A percentile compares a stretch with the other conserved stretches of the same genome.
Conservation (phyloP, 176 grass and related monocot species). For the Lolium perenne region DNA sequence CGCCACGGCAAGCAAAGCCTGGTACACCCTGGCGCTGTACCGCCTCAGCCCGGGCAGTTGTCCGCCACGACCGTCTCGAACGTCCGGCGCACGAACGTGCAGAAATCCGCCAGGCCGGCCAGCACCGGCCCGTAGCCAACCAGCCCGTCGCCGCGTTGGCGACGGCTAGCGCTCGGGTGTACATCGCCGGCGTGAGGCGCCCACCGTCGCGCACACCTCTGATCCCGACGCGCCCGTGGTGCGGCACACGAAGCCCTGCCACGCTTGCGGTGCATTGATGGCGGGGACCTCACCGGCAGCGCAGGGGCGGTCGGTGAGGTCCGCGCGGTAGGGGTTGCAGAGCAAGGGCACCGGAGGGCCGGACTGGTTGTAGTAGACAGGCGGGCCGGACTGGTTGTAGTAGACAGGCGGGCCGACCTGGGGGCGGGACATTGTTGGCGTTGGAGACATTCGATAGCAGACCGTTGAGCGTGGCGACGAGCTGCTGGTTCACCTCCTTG, state of each 20-base stretch:
- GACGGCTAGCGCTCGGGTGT: conserved; percentile 34
- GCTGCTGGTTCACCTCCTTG: conserved; percentile 59
- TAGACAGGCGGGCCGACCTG: conserved; percentile 27
- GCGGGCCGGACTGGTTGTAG: no score
- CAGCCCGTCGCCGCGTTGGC: conserved; percentile 54
- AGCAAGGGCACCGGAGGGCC: conserved; percentile 65
- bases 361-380: conserved; percentile 85
- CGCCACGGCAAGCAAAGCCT: conserved; percentile 53
- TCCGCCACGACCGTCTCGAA: conserved; percentile 49
- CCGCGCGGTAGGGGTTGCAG: conserved; percentile 70
- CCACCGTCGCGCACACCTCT: conserved; percentile 10
- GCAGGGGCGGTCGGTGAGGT: conserved; percentile 45
- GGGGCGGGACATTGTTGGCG: conserved; percentile 47
- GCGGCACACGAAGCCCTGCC: conserved; percentile 40
- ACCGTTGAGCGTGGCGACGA: conserved; percentile 48
- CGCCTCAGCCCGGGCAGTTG: conserved; percentile 54
- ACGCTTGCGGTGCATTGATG: conserved; percentile 40
- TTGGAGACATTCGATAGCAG: conserved; percentile 70
- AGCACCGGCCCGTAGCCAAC: conserved; percentile 50
- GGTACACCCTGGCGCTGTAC: conserved; percentile 63
- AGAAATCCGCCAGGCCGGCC: conserved; percentile 59
- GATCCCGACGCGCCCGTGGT: conserved; percentile 30
- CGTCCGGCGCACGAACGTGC: conserved; percentile 69
- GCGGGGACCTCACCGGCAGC: conserved; percentile 40
- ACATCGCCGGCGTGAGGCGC: conserved; percentile 66